A percentile compares a stretch with the other conserved stretches of the same genome.
Evolutionary conservation across 2,329 filamentous ascomycete genomes (phyloP).

Genomic region (Chaetomiaceae sp.): DNA sequence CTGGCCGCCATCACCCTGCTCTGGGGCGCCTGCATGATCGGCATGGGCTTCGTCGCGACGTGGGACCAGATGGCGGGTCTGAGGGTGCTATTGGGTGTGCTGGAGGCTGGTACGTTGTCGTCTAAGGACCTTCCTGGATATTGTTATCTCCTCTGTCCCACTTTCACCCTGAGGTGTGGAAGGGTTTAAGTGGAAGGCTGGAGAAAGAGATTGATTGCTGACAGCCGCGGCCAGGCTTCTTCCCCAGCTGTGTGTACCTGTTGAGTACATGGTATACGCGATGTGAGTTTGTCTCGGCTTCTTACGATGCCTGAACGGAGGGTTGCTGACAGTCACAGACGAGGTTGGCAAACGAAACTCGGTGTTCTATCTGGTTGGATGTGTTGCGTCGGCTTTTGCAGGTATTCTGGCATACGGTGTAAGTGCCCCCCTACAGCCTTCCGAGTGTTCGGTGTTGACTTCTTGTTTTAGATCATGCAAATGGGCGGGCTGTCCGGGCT

Average conservation of each 20-base stretch:
- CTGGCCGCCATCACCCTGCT: slow-evolving; percentile 47
- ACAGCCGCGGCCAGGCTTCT: slow-evolving; percentile 44
- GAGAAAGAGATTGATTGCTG: not conserved
- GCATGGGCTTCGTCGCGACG: slow-evolving; percentile 55
- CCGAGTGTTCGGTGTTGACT: not conserved
- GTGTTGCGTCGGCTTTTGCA: slow-evolving; percentile 57
- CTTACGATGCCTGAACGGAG: too few species aligned
- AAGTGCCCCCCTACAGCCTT: slow-evolving; percentile 27
- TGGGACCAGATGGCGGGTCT: slow-evolving; percentile 49
- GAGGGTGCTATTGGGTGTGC: slow-evolving; percentile 53
- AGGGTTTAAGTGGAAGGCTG: not conserved
- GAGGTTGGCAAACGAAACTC: slow-evolving; percentile 66
- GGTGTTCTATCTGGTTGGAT: slow-evolving; percentile 63
- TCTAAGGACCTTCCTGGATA: too few species aligned
- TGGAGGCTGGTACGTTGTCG: slow-evolving; percentile 52
- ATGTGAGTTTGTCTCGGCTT: slow-evolving; percentile 37
- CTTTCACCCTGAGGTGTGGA: too few species aligned
- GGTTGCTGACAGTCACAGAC: slow-evolving; percentile 32
- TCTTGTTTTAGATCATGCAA: slow-evolving; percentile 46
- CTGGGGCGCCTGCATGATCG: slow-evolving; percentile 58
- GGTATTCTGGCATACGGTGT: slow-evolving; percentile 66
- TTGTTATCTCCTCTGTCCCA: not conserved
- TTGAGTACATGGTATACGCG: slow-evolving; percentile 69
- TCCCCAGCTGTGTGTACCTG: slow-evolving; percentile 64
- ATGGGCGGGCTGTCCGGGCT: slow-evolving; percentile 50